Evolutionary conservation across 2,329 filamentous ascomycete species (phyloP).

Genomic region (Penicillium glabrum): DNA sequence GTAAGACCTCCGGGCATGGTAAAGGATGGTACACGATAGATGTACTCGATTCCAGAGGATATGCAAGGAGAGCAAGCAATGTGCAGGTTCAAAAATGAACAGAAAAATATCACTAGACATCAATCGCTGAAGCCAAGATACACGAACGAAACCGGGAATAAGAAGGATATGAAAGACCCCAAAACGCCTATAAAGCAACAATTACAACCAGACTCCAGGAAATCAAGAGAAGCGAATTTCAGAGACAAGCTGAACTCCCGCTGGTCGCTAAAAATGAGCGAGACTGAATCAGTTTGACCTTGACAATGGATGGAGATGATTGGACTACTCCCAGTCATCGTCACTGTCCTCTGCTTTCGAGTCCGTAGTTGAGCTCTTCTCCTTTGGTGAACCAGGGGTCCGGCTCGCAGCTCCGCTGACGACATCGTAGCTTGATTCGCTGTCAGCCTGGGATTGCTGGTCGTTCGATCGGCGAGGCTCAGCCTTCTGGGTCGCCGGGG

Average conservation of each 20-base stretch:
- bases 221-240: slow-evolving; percentile 5
- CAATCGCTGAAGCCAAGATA: slow-evolving; percentile 23
- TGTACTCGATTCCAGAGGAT: slow-evolving; percentile 9
- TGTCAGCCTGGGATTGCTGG: slow-evolving; percentile 85
- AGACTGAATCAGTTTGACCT: not conserved
- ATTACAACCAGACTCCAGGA: slow-evolving; percentile 18
- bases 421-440: slow-evolving; percentile 93
- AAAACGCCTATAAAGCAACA: slow-evolving; percentile 20
- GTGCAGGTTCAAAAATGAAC: slow-evolving; percentile 11
- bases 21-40: not conserved
- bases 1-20: not conserved
- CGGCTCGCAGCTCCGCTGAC: slow-evolving; percentile 80
- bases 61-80: slow-evolving; percentile 16
- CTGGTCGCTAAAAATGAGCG: not conserved
- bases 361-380: slow-evolving; percentile 39
- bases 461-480: slow-evolving; percentile 75
- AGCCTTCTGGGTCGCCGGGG: slow-evolving; percentile 57
- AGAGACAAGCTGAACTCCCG: not conserved
- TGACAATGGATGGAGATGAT: not conserved
- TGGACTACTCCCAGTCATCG: slow-evolving; percentile 70
- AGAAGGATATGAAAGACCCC: slow-evolving; percentile 3
- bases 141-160: slow-evolving; percentile 14
- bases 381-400: slow-evolving; percentile 66
- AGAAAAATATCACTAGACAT: slow-evolving; percentile 12
- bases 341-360: slow-evolving; percentile 60